Base-by-base conservation (phyloP, 805 yeast species). In the Wickerhamomyces ciferrii region DNA sequence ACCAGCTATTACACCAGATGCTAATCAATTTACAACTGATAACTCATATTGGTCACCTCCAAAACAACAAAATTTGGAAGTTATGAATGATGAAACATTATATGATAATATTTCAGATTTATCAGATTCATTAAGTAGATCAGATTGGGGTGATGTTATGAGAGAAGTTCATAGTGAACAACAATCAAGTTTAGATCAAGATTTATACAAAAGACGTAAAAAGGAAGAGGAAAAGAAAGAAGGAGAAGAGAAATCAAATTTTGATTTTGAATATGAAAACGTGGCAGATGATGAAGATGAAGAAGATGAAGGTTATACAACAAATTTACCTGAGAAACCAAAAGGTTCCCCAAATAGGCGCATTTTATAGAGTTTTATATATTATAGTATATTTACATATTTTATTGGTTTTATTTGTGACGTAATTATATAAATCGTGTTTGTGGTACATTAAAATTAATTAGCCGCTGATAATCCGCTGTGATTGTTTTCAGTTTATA, bases 21-120 rank as follows among this genome's bases (percentile, higher is more conserved):
- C 5, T 21, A n/a, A 17, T 3, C 23, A 18, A 24, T 35, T 35
- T 13, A 42, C 40, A n/a, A 35, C 40, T 3, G 42, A 43, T 20
- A 14, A 38, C 14, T 20, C 19, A 17, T 29, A 38, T 23, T 37
- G 42, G 45, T 43, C 42, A 14, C 46, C 46, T 13, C 25, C 39
- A 14, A 37, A 21, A 37, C 19, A 37, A 20, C 17, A 37, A 14
- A 20, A 10, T 11, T 11, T 14, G 2, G 27, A 18, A 2, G 42
- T 20, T 14, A 27, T 23, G 6, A 9, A 40, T 27, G 42, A 29
- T 20, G n/a, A 40, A 8, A 29, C 18, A 5, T 10, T 27, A 8
- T 17, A 29, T 19, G 39, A 37, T 7, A 21, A 20, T 21, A 37
- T 37, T 20, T 20, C 25, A 13, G 39, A 37, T 14, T 6, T 37